Base-by-base conservation (phyloP, 495 filamentous ascomycete species). In the Xylaria venustula region DNA sequence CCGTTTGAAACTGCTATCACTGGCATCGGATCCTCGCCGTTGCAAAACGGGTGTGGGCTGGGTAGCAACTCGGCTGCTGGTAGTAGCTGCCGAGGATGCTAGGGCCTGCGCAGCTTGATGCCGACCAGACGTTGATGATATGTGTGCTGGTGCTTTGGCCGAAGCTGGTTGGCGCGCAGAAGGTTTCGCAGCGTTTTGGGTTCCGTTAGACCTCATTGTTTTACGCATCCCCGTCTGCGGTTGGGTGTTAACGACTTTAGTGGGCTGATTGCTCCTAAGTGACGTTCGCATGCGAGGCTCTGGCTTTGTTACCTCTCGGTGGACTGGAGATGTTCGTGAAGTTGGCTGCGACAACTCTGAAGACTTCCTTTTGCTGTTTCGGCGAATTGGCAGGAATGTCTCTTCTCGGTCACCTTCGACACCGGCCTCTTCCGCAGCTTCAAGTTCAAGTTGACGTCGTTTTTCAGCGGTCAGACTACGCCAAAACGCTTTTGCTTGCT, bases 401-500 rank as follows among this genome's bases (percentile, higher is more conserved):
- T 79, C 73, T 57, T 82, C 77, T 20, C 68, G 53, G 48, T 83
- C 77, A 1, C 68, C 75, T 7, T 79, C 73, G 3, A 77, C 73
- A 1, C 77, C 79, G 9, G 76, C 81, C 36, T 79, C 78, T 56
- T 79, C 76, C 9, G 70, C 40, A 26, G 84, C 82, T 62, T 86
- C 82, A 14, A 70, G 73, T 62, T 87, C 85, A 15, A 88, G 71
- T 63, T 85, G 78, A 14, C 77, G 72, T 58, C 83, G 81, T 67
- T 80, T 80, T 41, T 85, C 79, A 17, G 79, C 76, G 34, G 78
- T 83, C n/a, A 90, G 72, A 37, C 80, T 80, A 42, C 78, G 81
- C 88, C 85, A 89, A 64, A 85, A 88, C 3, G 80, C 77, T 67
- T 87, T 87, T 17, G 83, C 81, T 57, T 73, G 73, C 37, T 86